Percentiles rank a stretch among this genome's conserved stretches.
Conservation (phyloP, 2,329 filamentous ascomycete species). For the Sporothrix pseudoabietina region DNA sequence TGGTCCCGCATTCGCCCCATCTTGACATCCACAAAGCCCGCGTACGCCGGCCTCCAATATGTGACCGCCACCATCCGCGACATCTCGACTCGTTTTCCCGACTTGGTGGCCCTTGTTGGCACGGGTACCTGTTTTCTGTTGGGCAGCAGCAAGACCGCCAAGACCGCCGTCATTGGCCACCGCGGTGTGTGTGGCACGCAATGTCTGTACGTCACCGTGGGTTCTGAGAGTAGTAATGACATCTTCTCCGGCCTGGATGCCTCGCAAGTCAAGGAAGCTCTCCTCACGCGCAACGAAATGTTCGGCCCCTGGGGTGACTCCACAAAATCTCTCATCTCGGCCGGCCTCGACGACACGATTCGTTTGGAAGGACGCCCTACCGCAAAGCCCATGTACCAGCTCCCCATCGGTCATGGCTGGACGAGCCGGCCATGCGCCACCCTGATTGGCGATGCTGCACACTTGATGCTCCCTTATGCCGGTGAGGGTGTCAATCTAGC, state of each 20-base stretch:
- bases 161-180: slow-evolving; percentile 2
- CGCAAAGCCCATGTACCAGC: slow-evolving; percentile 1
- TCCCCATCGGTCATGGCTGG: neutral
- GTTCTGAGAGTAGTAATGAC: neutral
- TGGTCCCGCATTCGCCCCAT: neutral
- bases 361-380: neutral
- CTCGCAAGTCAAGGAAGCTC: neutral
- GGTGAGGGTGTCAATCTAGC: slow-evolving; percentile 19
- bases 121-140: slow-evolving; percentile 39
- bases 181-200: neutral
- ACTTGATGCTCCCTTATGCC: slow-evolving; percentile 11
- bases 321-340: neutral
- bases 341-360: neutral
- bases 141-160: neutral
- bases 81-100: slow-evolving; percentile 43
- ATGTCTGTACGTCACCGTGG: neutral
- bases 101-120: slow-evolving; percentile 46
- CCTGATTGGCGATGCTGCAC: slow-evolving; percentile 14
- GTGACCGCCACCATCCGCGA: slow-evolving; percentile 44
- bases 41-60: slow-evolving; percentile 45
- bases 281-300: neutral
- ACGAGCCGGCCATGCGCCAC: neutral
- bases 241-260: neutral
- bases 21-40: slow-evolving; percentile 41
- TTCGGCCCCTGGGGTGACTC: neutral